Percentiles rank a stretch among this genome's conserved stretches.
These are phyloP conservation scores for Ophiosphaerella narmari DNA, from an alignment of 2,329 filamentous ascomycete genomes.

Conservation along the genomic window DNA sequence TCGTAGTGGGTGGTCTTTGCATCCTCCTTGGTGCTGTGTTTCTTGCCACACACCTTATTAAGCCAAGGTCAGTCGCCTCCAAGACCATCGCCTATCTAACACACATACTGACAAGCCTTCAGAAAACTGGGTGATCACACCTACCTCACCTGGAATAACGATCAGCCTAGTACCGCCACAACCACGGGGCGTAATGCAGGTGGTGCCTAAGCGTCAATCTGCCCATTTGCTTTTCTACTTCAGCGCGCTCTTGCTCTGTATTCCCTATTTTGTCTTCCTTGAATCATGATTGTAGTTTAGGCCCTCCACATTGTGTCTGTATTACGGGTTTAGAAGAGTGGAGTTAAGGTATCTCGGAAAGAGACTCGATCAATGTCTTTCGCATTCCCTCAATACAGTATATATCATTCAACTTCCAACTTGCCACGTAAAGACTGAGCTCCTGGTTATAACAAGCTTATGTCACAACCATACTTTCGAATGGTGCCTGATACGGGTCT, in stretches of 20 bases:
- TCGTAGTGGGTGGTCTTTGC: conserved; percentile 92
- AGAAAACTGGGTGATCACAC: conserved; percentile 98
- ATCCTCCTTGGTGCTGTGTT: conserved; percentile 87
- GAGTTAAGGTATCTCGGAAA: conserved; percentile 35
- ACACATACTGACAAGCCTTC: conserved; percentile 19
- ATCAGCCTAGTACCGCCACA: conserved; percentile 62
- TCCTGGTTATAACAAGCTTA: conserved; percentile 8
- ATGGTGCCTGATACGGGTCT: conserved; percentile 30
- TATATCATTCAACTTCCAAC: conserved; percentile 15
- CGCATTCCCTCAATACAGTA: conserved; percentile 19
- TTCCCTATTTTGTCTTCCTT: conserved; percentile 1
- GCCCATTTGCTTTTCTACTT: conserved; percentile 11
- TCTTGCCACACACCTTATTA: conserved; percentile 86
- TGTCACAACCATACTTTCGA: conserved; percentile 14
- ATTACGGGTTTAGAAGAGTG: conserved; percentile 26
- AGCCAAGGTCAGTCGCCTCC: conserved; percentile 70
- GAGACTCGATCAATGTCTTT: conserved; percentile 30
- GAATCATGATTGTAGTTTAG: conserved; percentile 22
- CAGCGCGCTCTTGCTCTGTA: neutral
- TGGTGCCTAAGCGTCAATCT: conserved; percentile 34
- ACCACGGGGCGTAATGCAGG: conserved; percentile 50
- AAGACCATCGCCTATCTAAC: neutral
- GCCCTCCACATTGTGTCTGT: conserved; percentile 33
- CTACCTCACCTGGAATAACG: conserved; percentile 93
- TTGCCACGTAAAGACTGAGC: conserved; percentile 8